Base-by-base conservation (phyloP, 805 yeast species). In the Peterozyma xylosa region DNA sequence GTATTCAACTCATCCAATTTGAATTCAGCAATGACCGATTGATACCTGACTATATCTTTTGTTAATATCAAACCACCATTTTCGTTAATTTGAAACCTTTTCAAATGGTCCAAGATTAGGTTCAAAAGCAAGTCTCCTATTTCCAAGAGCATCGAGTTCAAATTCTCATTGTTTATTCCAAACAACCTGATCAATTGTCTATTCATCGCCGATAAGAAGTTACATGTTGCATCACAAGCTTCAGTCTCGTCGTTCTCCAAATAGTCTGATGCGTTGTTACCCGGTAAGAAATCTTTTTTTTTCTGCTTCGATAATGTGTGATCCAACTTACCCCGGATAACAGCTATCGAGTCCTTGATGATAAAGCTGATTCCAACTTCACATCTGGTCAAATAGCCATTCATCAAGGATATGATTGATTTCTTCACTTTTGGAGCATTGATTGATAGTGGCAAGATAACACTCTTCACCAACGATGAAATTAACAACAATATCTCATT, bases 31-130 rank as follows among this genome's bases (percentile, higher is more conserved):
- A 85, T 71, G 11, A 76, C 69, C 13, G 75, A 69, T 58, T 87
- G 91, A 55, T 82, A 86, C 38, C 85, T 76, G 34, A 85, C 83
- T 7, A 86, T 79, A 62, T 90, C 97, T 53, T 82, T 85, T 0
- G 95, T 86, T 11, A 87, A 74, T 11, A 84, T 77, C 48, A 82
- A 71, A 30, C 96, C 96, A 42, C 97, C 98, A 6, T 80, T 76
- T 1, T 88, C 79, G 52, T 78, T 85, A 50, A 90, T 86, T 35
- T 76, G 78, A 57, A 78, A 86, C 54, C 80, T 84, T 48, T 80
- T 80, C 59, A 82, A 82, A 57, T 90, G 96, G 27, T 71, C 75
- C 52, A 87, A 66, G 39, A 91, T 63, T 37, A 76, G 67, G 27
- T 70, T 70, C 52, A 83, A 71, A 35, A 84, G 67, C 18, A 70